These are phyloP conservation scores for Penicillium verhagenii DNA, from an alignment of 495 filamentous ascomycete genomes.

Conservation along the genomic window DNA sequence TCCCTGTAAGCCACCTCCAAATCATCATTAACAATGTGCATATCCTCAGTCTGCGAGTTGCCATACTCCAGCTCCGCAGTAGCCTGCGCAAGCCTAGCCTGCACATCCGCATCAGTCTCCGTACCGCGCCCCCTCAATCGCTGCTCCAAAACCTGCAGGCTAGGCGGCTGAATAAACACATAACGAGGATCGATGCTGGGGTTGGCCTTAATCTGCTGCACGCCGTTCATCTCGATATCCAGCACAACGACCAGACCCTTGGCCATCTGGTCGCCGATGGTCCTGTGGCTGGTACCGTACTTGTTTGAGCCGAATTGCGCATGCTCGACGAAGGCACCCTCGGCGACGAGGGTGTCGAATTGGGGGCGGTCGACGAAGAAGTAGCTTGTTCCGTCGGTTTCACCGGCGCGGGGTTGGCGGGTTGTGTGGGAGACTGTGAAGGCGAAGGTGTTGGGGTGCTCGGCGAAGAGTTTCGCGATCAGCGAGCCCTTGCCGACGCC, in stretches of 20 bases:
- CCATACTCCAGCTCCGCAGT: constrained; percentile 74
- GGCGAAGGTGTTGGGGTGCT: constrained; percentile 67
- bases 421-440: constrained; percentile 72
- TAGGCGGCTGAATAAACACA: constrained; percentile 75
- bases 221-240: constrained; percentile 75
- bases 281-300: constrained; percentile 76
- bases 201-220: constrained; percentile 80
- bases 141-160: constrained; percentile 62
- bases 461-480: constrained; percentile 61
- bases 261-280: constrained; percentile 64
- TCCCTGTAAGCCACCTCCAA: constrained; percentile 75
- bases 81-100: constrained; percentile 70
- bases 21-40: constrained; percentile 79
- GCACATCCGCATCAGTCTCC: constrained; percentile 69
- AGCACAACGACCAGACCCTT: constrained; percentile 49
- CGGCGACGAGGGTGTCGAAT: constrained; percentile 61
- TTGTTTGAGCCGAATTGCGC: constrained; percentile 74
- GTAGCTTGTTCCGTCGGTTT: constrained; percentile 71
- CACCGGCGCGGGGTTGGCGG: constrained; percentile 66
- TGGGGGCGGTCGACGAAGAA: constrained; percentile 64
- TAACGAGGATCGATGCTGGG: constrained; percentile 62
- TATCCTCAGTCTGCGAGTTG: constrained; percentile 56
- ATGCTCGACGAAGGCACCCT: constrained; percentile 75
- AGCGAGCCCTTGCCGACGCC: constrained; percentile 86
- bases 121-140: constrained; percentile 75